Evolutionary conservation across 2,329 filamentous ascomycete species (phyloP).

Genomic region (Xenosphaeropsis pyriputrescens): DNA sequence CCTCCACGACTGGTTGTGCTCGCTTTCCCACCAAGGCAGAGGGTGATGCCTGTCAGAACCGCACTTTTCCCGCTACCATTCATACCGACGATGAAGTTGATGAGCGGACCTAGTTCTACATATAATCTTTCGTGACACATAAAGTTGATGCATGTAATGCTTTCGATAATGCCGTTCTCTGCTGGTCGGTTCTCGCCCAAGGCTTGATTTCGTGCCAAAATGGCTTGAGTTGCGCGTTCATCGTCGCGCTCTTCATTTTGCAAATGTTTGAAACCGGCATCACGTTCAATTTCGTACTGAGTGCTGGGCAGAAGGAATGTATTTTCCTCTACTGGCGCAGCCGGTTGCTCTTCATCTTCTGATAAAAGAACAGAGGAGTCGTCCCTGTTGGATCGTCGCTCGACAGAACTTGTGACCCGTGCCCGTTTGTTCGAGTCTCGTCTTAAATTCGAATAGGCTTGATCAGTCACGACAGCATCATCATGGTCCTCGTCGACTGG

Average conservation of each 20-base stretch:
- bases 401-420: slow-evolving; percentile 13
- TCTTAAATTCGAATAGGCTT: slow-evolving; percentile 13
- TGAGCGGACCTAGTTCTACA: slow-evolving; percentile 77
- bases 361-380: slow-evolving; percentile 5
- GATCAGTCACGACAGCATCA: slow-evolving; percentile 17
- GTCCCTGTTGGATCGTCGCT: background rate
- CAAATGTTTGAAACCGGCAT: slow-evolving; percentile 42
- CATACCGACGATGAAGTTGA: slow-evolving; percentile 96
- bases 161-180: slow-evolving; percentile 77
- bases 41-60: slow-evolving; percentile 78
- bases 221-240: slow-evolving; percentile 46
- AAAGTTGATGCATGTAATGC: slow-evolving; percentile 79
- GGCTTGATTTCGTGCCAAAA: slow-evolving; percentile 28
- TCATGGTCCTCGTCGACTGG: slow-evolving; percentile 16
- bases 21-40: slow-evolving; percentile 92
- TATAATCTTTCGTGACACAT: slow-evolving; percentile 85
- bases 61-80: slow-evolving; percentile 98
- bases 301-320: slow-evolving; percentile 25
- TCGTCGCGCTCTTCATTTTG: slow-evolving; percentile 43
- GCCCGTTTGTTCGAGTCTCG: slow-evolving; percentile 23
- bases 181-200: slow-evolving; percentile 58
- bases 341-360: slow-evolving; percentile 13
- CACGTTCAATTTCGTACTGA: slow-evolving; percentile 47
- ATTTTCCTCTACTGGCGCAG: slow-evolving; percentile 5
- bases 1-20: slow-evolving; percentile 84